Conservation (phyloP, 1,284 basidiomycete species). For the Sanghuangporus weigelae region DNA sequence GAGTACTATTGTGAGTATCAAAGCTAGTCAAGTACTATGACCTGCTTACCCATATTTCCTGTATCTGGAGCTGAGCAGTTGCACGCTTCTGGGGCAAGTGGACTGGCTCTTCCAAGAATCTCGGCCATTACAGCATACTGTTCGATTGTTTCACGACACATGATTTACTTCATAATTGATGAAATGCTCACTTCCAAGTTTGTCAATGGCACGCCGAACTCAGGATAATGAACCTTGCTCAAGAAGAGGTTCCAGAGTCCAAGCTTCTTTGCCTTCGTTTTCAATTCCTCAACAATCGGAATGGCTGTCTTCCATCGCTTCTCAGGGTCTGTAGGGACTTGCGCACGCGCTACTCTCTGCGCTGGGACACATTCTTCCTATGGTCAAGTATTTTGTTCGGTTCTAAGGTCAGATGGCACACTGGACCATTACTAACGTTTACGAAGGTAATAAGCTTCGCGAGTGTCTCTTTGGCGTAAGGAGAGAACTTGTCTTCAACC, state of each 20-base stretch:
- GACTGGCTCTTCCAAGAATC: slow-evolving; percentile 80
- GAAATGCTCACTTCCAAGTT: slow-evolving; percentile 78
- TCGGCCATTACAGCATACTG: slow-evolving; percentile 98
- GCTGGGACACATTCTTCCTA: slow-evolving; percentile 91
- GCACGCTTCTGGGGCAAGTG: slow-evolving; percentile 78
- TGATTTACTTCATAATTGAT: slow-evolving; percentile 3
- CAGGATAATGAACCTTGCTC: slow-evolving; percentile 89
- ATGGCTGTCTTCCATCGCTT: slow-evolving; percentile 84
- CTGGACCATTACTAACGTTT: slow-evolving; percentile 48
- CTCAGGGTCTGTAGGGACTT: slow-evolving; percentile 73
- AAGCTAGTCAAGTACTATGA: not conserved
- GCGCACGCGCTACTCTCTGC: slow-evolving; percentile 71
- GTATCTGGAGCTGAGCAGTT: slow-evolving; percentile 97
- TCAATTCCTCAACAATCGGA: slow-evolving; percentile 80
- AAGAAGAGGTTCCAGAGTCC: slow-evolving; percentile 98
- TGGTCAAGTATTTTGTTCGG: not conserved
- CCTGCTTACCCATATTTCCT: slow-evolving; percentile 83
- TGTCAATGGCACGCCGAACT: slow-evolving; percentile 81
- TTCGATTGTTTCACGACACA: slow-evolving; percentile 1
- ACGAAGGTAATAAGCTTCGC: slow-evolving; percentile 82
- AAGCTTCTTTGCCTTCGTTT: slow-evolving; percentile 79
- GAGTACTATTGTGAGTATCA: slow-evolving; percentile 14
- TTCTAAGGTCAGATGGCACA: not conserved
- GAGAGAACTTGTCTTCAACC: slow-evolving; percentile 90
- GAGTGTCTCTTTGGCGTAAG: slow-evolving; percentile 82